Evolutionary conservation across 2,329 filamentous ascomycete species (phyloP).

Genomic region (Rutstroemia sp.): DNA sequence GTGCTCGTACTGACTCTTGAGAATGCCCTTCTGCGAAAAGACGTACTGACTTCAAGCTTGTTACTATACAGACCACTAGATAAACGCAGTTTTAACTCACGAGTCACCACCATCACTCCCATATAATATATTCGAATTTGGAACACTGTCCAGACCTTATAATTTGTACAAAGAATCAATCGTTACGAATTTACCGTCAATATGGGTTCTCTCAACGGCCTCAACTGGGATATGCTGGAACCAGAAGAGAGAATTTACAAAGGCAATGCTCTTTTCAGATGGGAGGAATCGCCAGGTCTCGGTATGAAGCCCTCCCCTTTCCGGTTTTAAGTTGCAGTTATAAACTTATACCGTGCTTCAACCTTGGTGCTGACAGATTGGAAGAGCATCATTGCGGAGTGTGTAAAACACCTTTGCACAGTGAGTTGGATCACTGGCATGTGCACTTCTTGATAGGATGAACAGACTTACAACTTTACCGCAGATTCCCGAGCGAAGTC

Average conservation of each 20-base stretch:
- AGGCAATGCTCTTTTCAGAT: conserved; percentile 24
- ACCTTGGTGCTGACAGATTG: conserved; percentile 11
- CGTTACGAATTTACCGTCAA: too few species aligned
- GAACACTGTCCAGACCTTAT: not conserved
- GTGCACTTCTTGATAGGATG: not conserved
- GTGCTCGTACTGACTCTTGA: too few species aligned
- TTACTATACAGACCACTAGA: not conserved
- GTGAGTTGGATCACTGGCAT: conserved; percentile 11
- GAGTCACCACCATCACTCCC: too few species aligned
- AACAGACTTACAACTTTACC: not conserved
- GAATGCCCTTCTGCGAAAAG: not conserved
- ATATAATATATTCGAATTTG: not conserved
- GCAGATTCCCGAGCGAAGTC: conserved; percentile 26
- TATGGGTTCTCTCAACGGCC: too few species aligned
- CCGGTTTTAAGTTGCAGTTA: not conserved
- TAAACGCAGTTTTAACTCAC: too few species aligned
- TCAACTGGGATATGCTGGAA: conserved; percentile 24
- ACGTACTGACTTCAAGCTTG: not conserved
- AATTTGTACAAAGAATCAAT: not conserved
- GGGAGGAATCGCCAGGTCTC: conserved; percentile 28
- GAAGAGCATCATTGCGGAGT: conserved; percentile 29
- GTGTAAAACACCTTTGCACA: conserved; percentile 26
- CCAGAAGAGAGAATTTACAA: conserved; percentile 25
- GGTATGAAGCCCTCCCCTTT: conserved; percentile 15
- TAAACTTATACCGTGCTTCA: not conserved